These are phyloP conservation scores for Cyathus striatus DNA, from an alignment of 768 basidiomycete species.

Conservation along the genomic window DNA sequence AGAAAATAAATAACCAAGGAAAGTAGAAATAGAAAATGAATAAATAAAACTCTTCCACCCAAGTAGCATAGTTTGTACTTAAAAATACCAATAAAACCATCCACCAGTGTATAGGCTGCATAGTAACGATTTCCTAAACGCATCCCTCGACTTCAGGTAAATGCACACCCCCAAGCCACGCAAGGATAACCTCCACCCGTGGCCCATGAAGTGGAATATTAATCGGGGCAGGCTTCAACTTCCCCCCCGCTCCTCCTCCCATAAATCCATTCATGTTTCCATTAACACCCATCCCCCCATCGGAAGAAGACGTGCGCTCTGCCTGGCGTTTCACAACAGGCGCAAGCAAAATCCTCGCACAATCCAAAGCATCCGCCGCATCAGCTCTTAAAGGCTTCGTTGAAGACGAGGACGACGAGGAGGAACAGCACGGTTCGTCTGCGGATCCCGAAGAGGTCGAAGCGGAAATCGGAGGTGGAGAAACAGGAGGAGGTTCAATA, in stretches of 20 bases:
- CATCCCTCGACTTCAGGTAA: slow-evolving; percentile 61
- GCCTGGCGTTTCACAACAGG: slow-evolving; percentile 64
- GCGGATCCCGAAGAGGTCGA: slow-evolving; percentile 3
- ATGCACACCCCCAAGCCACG: slow-evolving; percentile 82
- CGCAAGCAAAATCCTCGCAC: slow-evolving; percentile 65
- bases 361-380: slow-evolving; percentile 57
- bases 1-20: too few species aligned
- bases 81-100: background rate
- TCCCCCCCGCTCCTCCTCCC: slow-evolving; percentile 25
- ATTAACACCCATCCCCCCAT: background rate
- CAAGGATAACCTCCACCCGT: slow-evolving; percentile 78
- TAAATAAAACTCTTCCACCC: too few species aligned
- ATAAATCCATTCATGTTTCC: background rate
- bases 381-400: slow-evolving; percentile 22
- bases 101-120: background rate
- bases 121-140: background rate
- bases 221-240: slow-evolving; percentile 62
- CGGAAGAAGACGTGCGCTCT: slow-evolving; percentile 32
- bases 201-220: slow-evolving; percentile 85
- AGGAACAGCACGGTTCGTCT: slow-evolving; percentile 10
- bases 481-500: slow-evolving; percentile 32
- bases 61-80: too few species aligned
- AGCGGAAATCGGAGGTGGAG: slow-evolving; percentile 20
- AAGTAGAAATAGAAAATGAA: too few species aligned
- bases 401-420: slow-evolving; percentile 9